Evolutionary conservation across 352 stramenopile species (phyloP).

Genomic region (Phytophthora pluvialis): DNA sequence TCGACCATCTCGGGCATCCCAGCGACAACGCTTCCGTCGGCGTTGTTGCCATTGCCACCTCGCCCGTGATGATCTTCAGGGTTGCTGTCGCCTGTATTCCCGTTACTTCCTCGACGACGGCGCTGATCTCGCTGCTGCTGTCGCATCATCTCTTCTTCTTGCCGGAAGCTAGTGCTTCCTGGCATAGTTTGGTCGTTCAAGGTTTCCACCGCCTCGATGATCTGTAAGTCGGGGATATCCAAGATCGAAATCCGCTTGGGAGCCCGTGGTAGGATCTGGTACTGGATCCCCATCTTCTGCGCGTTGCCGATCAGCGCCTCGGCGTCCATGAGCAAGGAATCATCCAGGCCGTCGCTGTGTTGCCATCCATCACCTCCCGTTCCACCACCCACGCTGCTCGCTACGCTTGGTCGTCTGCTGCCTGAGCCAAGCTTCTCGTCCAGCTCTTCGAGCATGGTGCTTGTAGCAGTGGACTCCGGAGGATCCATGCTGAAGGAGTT

Average conservation of each 20-base stretch:
- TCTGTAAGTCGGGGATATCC: conserved; percentile 73
- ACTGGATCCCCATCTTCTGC: conserved; percentile 74
- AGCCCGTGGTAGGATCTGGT: conserved; percentile 58
- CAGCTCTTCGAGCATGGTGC: conserved; percentile 33
- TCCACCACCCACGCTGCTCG: conserved; percentile 31
- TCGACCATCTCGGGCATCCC: conserved; percentile 33
- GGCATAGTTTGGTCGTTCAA: conserved; percentile 18
- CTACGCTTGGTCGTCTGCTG: conserved; percentile 31
- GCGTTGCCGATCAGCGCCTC: conserved; percentile 75
- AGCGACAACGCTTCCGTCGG: conserved; percentile 29
- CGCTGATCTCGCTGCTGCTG: conserved; percentile 32
- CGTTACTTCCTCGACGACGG: conserved; percentile 28
- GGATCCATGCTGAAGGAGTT: conserved; percentile 34
- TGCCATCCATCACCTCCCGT: conserved; percentile 31
- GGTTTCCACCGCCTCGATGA: conserved; percentile 59
- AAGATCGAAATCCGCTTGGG: conserved; percentile 68
- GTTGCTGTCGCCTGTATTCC: conserved; percentile 24
- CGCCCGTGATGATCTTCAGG: conserved; percentile 19
- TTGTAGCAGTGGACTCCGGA: conserved; percentile 34
- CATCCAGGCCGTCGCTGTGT: conserved; percentile 45
- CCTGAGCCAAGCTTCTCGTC: conserved; percentile 30
- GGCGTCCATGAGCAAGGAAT: conserved; percentile 67
- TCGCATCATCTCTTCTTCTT: conserved; percentile 29
- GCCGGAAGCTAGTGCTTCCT: conserved; percentile 10
- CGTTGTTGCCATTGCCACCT: conserved; percentile 27